phyloP scores from a whole-genome alignment of 1,284 basidiomycete species.

The Takashimella koratensis region DNA sequence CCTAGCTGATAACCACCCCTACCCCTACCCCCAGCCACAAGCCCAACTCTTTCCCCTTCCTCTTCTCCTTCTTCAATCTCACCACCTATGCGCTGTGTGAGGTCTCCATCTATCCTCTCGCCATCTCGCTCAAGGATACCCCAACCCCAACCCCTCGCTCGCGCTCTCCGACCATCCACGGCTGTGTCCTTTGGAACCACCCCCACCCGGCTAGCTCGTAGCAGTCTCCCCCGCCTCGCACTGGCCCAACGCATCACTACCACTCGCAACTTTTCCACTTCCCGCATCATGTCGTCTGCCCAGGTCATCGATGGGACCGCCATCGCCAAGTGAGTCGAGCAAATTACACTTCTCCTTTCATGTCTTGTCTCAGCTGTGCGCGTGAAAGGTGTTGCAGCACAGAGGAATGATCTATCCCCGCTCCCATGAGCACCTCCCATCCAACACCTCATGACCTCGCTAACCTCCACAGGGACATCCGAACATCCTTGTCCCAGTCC shows the following conservation, averaged over 20 bases:
- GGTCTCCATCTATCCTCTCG: background rate
- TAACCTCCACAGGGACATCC: conserved; percentile 61
- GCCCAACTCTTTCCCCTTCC: background rate
- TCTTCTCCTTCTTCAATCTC: background rate
- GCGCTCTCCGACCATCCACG: background rate
- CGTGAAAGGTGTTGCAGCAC: too few relatives aligned
- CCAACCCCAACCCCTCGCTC: background rate
- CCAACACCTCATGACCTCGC: background rate
- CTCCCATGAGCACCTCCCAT: too few relatives aligned
- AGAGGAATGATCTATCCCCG: background rate
- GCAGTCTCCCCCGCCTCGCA: background rate
- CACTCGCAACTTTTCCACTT: background rate
- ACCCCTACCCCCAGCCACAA: too few relatives aligned
- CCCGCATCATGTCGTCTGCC: conserved; percentile 29
- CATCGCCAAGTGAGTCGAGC: conserved; percentile 71
- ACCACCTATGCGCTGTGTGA: background rate
- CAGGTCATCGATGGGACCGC: conserved; percentile 81
- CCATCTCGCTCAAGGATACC: background rate
- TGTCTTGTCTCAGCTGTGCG: too few relatives aligned
- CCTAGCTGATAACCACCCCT: too few relatives aligned
- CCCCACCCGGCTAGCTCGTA: background rate
- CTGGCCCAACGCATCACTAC: background rate
- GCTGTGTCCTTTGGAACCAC: background rate
- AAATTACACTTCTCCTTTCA: background rate
- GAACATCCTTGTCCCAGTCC: conserved; percentile 64